Conservation (phyloP, 2,329 filamentous ascomycete genomes). For the Aureobasidium musti region DNA sequence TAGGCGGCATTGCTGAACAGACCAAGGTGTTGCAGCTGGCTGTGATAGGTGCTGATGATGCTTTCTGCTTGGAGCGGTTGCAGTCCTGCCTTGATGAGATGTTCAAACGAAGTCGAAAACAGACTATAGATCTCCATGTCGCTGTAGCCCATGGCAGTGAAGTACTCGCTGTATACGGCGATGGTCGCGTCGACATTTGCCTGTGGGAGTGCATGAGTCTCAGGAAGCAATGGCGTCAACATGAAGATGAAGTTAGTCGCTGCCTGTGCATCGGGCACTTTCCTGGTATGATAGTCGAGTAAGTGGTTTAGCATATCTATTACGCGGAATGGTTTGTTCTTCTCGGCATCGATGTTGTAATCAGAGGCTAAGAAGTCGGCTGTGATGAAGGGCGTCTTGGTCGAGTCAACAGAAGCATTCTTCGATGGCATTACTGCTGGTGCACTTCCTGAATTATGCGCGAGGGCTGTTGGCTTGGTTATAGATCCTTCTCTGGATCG, state of each 20-base stretch:
- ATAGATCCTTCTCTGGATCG: constrained; percentile 17
- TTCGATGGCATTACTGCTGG: constrained; percentile 12
- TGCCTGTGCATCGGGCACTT: constrained; percentile 51
- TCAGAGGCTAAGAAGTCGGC: constrained; percentile 42
- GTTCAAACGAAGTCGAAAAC: constrained; percentile 45
- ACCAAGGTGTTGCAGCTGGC: constrained; percentile 52
- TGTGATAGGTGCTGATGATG: constrained; percentile 60
- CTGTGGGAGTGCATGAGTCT: constrained; percentile 42
- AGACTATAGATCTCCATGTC: constrained; percentile 46
- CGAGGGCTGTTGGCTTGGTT: constrained; percentile 6
- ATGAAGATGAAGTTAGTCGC: constrained; percentile 51
- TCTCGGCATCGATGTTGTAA: constrained; percentile 42
- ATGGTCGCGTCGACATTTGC: constrained; percentile 41
- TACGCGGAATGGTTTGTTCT: constrained; percentile 44
- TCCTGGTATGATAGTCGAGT: constrained; percentile 46
- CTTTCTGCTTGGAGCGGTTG: constrained; percentile 56
- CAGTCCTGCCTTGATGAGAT: constrained; percentile 48
- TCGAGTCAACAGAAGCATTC: background rate
- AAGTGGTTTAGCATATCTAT: constrained; percentile 48
- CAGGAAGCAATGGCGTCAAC: constrained; percentile 49
- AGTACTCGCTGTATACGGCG: constrained; percentile 45
- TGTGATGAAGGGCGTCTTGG: constrained; percentile 39
- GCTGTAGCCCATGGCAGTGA: constrained; percentile 43
- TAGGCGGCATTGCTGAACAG: constrained; percentile 57
- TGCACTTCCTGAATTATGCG: constrained; percentile 36